These are phyloP conservation scores for Terfezia boudieri DNA, from an alignment of 495 filamentous ascomycete genomes.

Conservation along the genomic window DNA sequence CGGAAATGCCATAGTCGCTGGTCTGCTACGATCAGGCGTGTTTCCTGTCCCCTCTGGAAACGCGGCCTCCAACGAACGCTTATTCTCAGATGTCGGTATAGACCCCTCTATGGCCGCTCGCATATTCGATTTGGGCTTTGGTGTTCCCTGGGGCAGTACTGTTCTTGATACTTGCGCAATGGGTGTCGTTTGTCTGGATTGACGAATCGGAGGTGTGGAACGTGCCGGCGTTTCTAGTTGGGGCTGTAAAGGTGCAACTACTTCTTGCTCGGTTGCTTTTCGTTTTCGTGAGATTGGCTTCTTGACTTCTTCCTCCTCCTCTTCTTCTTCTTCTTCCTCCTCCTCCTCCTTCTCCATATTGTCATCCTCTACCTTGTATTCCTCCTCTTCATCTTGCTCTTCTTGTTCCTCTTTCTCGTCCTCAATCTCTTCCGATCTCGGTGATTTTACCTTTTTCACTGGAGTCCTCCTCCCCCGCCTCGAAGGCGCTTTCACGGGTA, in stretches of 20 bases:
- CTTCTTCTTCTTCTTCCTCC: neutral
- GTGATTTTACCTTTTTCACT: too few relatives aligned
- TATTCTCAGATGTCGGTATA: too few relatives aligned
- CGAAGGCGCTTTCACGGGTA: too few relatives aligned
- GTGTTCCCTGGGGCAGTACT: neutral
- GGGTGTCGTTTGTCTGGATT: too few relatives aligned
- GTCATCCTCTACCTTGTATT: neutral
- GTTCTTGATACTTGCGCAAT: too few relatives aligned
- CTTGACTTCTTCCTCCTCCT: neutral
- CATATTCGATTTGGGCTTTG: neutral
- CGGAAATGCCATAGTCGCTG: neutral
- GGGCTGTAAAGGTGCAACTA: neutral
- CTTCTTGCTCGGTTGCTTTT: neutral
- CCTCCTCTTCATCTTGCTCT: neutral
- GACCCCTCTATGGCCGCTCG: too few relatives aligned
- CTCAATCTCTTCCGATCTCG: neutral
- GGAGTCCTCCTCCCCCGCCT: too few relatives aligned
- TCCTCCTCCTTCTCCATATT: neutral
- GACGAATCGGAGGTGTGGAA: too few relatives aligned
- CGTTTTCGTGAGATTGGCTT: neutral
- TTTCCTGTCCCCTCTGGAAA: neutral
- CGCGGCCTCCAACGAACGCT: too few relatives aligned
- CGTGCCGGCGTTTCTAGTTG: neutral
- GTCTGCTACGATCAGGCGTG: neutral
- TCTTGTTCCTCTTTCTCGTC: neutral